Percentiles rank a stretch among this genome's conserved stretches.
Conservation (phyloP, 768 basidiomycete genomes). For the Amanita polypyramis region DNA sequence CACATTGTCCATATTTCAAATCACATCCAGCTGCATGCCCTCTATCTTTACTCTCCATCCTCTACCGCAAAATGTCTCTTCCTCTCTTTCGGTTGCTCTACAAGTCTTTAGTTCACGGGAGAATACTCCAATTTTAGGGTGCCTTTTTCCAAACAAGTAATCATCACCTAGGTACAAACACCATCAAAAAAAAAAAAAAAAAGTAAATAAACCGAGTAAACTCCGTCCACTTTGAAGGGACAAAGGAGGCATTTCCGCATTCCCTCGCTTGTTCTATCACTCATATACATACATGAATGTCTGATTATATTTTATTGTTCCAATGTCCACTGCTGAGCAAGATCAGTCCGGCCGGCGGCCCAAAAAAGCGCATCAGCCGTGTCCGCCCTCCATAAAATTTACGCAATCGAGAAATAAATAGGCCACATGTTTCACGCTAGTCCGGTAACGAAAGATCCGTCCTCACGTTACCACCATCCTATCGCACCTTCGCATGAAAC, state of each 20-base stretch:
- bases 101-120: constrained; percentile 2
- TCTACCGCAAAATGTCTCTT: not conserved
- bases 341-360: not conserved
- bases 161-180: constrained; percentile 2
- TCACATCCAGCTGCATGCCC: not conserved
- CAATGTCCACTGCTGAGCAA: not conserved
- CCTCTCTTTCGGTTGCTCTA: not conserved
- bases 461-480: not conserved
- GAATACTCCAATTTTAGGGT: not conserved
- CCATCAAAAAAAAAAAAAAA: not conserved
- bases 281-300: not conserved
- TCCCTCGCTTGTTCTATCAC: not conserved
- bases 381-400: not conserved
- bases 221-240: not conserved
- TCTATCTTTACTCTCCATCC: not conserved
- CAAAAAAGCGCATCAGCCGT: constrained; percentile 2
- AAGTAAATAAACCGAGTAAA: not conserved
- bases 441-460: constrained; percentile 2
- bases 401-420: constrained; percentile 1
- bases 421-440: constrained; percentile 6
- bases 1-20: not conserved
- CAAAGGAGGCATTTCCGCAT: not conserved
- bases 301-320: too few species aligned
- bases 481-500: constrained; percentile 5
- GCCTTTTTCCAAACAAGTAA: constrained; percentile 1